These are phyloP conservation scores for Coniella vitis DNA, from an alignment of 2,329 filamentous ascomycete species.

Conservation along the genomic window DNA sequence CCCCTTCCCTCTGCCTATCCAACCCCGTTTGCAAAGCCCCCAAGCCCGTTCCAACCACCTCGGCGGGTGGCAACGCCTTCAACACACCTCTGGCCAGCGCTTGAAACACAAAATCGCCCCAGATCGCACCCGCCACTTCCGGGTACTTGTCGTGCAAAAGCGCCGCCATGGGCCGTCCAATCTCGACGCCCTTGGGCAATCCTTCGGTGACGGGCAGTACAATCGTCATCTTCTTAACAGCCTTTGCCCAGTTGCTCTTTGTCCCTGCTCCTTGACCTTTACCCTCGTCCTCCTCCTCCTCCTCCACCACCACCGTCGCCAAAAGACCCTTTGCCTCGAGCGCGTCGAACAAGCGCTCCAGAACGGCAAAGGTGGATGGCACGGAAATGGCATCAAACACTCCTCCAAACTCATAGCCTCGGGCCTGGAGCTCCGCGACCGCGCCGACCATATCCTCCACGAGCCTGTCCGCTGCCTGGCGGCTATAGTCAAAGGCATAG, in stretches of 20 bases:
- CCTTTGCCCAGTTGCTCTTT: no score
- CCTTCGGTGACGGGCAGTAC: no score
- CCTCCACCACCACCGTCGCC: no score
- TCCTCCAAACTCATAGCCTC: neutral
- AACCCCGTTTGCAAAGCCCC: neutral
- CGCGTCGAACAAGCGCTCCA: no score
- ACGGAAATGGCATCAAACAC: constrained; percentile 10
- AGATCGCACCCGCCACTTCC: neutral
- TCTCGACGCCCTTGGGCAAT: no score
- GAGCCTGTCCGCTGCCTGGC: neutral
- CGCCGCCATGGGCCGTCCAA: no score
- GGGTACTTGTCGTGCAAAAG: no score
- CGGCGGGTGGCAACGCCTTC: constrained; percentile 1
- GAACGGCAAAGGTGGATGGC: neutral
- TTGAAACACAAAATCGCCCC: neutral
- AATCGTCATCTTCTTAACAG: no score
- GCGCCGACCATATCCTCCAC: constrained; percentile 5
- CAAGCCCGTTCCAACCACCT: constrained; percentile 3
- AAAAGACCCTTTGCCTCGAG: no score
- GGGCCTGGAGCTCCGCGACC: neutral
- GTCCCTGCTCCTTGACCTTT: no score
- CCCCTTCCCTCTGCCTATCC: constrained; percentile 6
- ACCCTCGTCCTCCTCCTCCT: no score
- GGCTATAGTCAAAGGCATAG: constrained; percentile 12
- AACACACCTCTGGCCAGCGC: neutral